Conservation (phyloP, 2,329 filamentous ascomycete species). For the Fusarium acutatum region DNA sequence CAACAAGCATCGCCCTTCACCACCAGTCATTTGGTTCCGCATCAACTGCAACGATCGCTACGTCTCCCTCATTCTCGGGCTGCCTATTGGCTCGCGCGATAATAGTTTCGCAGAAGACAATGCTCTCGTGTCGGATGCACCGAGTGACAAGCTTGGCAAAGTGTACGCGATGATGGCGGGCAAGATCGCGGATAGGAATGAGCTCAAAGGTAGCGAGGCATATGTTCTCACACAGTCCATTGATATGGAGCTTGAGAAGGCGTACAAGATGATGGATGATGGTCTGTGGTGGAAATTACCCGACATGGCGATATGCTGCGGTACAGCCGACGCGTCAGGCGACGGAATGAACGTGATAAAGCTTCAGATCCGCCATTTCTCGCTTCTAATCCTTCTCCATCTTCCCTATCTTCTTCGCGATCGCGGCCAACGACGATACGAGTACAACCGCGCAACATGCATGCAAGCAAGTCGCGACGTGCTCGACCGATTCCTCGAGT, state of each 20-base stretch:
- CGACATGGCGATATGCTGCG: conserved; percentile 35
- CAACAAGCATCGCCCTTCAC: conserved; percentile 39
- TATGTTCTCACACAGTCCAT: conserved; percentile 54
- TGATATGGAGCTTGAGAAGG: conserved; percentile 57
- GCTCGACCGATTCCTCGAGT: conserved; percentile 57
- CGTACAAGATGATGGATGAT: conserved; percentile 51
- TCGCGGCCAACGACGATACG: conserved; percentile 55
- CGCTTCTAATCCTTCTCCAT: conserved; percentile 61
- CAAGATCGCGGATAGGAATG: conserved; percentile 59
- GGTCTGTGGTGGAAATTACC: conserved; percentile 59
- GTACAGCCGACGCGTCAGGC: conserved; percentile 22
- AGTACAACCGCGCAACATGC: conserved; percentile 53
- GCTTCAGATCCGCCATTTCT: conserved; percentile 60
- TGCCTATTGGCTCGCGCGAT: conserved; percentile 55
- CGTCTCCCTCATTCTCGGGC: conserved; percentile 59
- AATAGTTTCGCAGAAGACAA: conserved; percentile 48
- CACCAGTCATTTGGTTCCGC: conserved; percentile 56
- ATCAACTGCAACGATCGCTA: conserved; percentile 60
- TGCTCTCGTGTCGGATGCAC: conserved; percentile 44
- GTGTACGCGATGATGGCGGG: conserved; percentile 53
- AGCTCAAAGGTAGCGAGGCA: conserved; percentile 45
- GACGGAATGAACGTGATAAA: conserved; percentile 47
- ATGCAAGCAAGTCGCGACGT: conserved; percentile 61
- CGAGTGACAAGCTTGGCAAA: conserved; percentile 55
- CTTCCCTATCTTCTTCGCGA: conserved; percentile 62